Evolutionary conservation across 768 basidiomycete genomes (phyloP), one percentile per base, ranked within the genome.

Genomic region (Hericium rajendrae): DNA sequence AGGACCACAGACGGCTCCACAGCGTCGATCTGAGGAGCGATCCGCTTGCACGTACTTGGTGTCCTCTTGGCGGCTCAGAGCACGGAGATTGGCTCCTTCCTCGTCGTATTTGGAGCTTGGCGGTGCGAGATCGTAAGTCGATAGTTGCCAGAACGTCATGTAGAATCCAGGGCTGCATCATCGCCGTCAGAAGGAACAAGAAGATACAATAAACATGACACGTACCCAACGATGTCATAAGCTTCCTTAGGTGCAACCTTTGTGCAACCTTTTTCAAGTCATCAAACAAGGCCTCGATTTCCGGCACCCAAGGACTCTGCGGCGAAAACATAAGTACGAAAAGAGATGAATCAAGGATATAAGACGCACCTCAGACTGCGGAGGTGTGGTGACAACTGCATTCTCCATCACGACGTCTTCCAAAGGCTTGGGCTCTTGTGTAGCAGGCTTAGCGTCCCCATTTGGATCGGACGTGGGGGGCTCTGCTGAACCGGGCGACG

Each of bases 291-390:
- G 78, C 70, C 53, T 77, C 72, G 15, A 95, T 75, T 60, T 88
- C 83, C 3, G 87, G 82, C 48, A 93, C 77, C 91, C 92, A 97
- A 32, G 85, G 86, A 64, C 75, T 80, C 85, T 88, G 66, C 18
- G 38, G 46, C n/a, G 37, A 13, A 38, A 18, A n/a, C n/a, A n/a
- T n/a, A n/a, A n/a, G n/a, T n/a, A n/a, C n/a, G n/a, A n/a, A n/a
- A n/a, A n/a, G n/a, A 46, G 56, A 59, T 51, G 38, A 60, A 65
- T 51, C 20, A 51, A 53, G 55, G 43, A 32, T 11, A 51, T 3
- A n/a, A 24, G 15, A 12, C 15, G 18, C 12, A 80, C 81, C 66
- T 78, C 78, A 62, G 41, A 67, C 64, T 9, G 68, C 54, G 37
- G 69, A 59, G 40, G 20, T 32, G 60, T 16, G 24, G 55, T 43